phyloP scores from a whole-genome alignment of 345 rosid species.

The Excoecaria agallocha region DNA sequence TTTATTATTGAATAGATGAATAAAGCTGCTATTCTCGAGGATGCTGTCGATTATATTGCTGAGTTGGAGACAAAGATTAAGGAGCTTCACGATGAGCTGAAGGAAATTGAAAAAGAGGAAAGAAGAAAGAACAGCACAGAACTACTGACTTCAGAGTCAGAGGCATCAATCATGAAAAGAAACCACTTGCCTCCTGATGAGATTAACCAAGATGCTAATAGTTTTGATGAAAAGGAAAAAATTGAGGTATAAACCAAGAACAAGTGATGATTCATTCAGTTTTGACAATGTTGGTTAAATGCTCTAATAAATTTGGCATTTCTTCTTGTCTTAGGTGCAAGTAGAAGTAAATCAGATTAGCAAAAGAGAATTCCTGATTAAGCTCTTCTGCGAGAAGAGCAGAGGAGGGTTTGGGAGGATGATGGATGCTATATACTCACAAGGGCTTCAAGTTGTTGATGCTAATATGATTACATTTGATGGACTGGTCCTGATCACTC shows the following conservation, averaged over 20 bases:
- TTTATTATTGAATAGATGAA: conserved; percentile 55
- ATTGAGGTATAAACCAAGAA: conserved; percentile 29
- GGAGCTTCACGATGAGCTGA: conserved; percentile 60
- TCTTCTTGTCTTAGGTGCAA: conserved; percentile 39
- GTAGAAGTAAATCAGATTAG: conserved; percentile 57
- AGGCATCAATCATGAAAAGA: conserved; percentile 7
- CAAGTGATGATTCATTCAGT: not conserved
- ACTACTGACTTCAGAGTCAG: conserved; percentile 16
- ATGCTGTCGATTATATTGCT: conserved; percentile 70
- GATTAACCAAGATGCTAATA: conserved; percentile 21
- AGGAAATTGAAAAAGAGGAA: conserved; percentile 45
- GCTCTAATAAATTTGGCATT: not conserved
- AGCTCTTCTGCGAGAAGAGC: conserved; percentile 40
- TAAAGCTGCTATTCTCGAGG: conserved; percentile 55
- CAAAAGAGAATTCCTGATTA: conserved; percentile 49
- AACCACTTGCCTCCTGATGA: conserved; percentile 10
- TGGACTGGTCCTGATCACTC: conserved; percentile 48
- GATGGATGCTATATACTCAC: conserved; percentile 53
- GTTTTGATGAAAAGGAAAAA: conserved; percentile 6
- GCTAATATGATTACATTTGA: conserved; percentile 63
- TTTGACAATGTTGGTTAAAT: not conserved
- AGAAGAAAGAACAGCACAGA: conserved; percentile 21
- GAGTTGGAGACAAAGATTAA: conserved; percentile 49
- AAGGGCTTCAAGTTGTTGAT: conserved; percentile 56
- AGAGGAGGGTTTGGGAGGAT: conserved; percentile 56